Percentiles rank a stretch among this genome's conserved stretches.
phyloP scores from a whole-genome alignment of 1,284 basidiomycete species.

The Rhodofomes roseus region DNA sequence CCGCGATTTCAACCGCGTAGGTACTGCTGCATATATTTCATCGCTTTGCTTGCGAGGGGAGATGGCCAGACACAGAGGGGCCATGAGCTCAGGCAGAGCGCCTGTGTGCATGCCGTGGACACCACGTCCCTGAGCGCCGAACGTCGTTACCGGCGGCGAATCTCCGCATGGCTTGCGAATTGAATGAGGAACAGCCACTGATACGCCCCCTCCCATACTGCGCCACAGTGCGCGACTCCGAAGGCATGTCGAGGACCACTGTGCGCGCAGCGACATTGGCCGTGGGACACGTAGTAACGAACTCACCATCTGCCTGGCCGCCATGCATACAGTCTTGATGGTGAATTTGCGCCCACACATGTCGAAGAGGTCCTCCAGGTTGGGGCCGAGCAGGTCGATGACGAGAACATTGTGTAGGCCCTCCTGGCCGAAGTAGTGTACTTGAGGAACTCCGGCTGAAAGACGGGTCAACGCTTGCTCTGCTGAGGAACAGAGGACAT shows the following conservation, averaged over 20 bases:
- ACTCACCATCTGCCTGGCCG: conserved; percentile 96
- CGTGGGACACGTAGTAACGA: background rate
- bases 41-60: no score
- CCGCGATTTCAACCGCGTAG: no score
- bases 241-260: background rate
- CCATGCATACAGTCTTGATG: conserved; percentile 98
- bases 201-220: background rate
- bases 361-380: conserved; percentile 95
- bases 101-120: background rate
- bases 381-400: conserved; percentile 95
- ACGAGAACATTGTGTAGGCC: conserved; percentile 97
- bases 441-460: conserved; percentile 90
- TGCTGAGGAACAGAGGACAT: conserved; percentile 33
- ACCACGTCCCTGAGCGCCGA: background rate
- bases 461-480: background rate
- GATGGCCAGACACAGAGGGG: no score
- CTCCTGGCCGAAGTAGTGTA: conserved; percentile 98
- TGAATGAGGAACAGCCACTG: background rate
- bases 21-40: no score
- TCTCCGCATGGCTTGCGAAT: background rate
- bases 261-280: background rate
- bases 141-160: background rate
- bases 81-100: background rate
- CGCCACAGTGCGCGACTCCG: background rate
- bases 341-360: conserved; percentile 98